These are phyloP conservation scores for Acanthamoeba sp. DNA, from an alignment of 208 protist species.

Conservation along the genomic window DNA sequence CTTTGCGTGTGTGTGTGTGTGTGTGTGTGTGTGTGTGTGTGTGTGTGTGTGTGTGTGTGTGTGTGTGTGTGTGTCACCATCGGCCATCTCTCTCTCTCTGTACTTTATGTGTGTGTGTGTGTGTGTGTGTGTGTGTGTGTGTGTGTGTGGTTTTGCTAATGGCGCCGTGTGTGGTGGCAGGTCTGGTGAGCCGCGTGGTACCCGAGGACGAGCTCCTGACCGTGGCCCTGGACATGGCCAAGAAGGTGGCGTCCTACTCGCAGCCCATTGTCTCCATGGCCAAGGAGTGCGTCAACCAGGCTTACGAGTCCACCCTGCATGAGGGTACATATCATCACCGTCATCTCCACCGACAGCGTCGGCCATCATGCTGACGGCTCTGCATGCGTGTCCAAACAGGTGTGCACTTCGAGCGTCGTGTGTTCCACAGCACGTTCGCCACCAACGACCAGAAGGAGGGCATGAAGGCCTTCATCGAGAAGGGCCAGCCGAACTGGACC, in stretches of 20 bases:
- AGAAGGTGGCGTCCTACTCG: slow-evolving; percentile 88
- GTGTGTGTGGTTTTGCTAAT: too few relatives aligned
- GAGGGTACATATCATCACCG: slow-evolving; percentile 75
- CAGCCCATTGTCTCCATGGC: slow-evolving; percentile 82
- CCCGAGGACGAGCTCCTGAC: slow-evolving; percentile 87
- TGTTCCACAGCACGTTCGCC: slow-evolving; percentile 92
- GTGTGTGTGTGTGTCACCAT: background rate
- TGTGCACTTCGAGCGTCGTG: slow-evolving; percentile 87
- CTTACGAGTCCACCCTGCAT: slow-evolving; percentile 83
- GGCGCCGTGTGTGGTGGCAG: background rate
- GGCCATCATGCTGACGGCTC: too few relatives aligned
- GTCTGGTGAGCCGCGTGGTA: slow-evolving; percentile 88
- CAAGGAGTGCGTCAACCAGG: slow-evolving; percentile 87
- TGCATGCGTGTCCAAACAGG: slow-evolving; percentile 67
- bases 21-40: too few relatives aligned
- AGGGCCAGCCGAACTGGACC: slow-evolving; percentile 77
- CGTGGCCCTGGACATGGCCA: slow-evolving; percentile 84
- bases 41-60: slow-evolving; percentile 13
- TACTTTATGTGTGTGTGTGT: background rate
- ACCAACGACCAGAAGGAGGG: slow-evolving; percentile 92
- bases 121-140: too few relatives aligned
- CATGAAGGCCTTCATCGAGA: slow-evolving; percentile 92
- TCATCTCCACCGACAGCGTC: too few relatives aligned
- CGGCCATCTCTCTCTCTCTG: background rate
- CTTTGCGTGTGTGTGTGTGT: background rate